phyloP scores from a whole-genome alignment of 2,329 filamentous ascomycete species.

The Paraconiothyrium brasiliense region DNA sequence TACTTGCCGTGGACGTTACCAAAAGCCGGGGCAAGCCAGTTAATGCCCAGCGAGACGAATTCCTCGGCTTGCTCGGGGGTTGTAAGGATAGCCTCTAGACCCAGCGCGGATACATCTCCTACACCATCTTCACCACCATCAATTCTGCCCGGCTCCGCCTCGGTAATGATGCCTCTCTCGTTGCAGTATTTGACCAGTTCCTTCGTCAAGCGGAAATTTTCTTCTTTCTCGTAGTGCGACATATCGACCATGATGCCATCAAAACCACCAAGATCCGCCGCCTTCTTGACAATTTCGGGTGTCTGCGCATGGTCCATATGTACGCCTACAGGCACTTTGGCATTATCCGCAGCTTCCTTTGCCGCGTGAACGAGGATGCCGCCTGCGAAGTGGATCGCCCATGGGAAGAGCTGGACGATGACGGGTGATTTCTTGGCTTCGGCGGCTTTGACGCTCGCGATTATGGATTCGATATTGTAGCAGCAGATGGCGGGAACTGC shows the following conservation, averaged over 20 bases:
- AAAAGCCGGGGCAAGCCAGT: conserved; percentile 78
- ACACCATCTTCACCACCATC: conserved; percentile 80
- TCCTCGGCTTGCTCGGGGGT: conserved; percentile 74
- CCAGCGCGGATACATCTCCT: conserved; percentile 67
- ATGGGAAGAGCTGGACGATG: conserved; percentile 79
- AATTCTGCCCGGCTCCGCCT: conserved; percentile 76
- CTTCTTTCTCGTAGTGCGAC: conserved; percentile 75
- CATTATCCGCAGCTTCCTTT: conserved; percentile 52
- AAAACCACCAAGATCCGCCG: conserved; percentile 59
- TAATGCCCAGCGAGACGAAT: conserved; percentile 76
- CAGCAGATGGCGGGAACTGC: conserved; percentile 69
- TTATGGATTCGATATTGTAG: conserved; percentile 76
- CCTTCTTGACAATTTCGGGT: conserved; percentile 68
- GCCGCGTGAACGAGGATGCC: conserved; percentile 56
- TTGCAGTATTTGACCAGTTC: conserved; percentile 72
- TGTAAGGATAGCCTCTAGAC: conserved; percentile 69
- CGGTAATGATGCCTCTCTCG: conserved; percentile 71
- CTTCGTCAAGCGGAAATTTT: conserved; percentile 72
- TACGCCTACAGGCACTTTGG: conserved; percentile 66
- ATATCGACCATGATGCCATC: conserved; percentile 68
- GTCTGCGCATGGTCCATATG: conserved; percentile 75
- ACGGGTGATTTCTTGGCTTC: conserved; percentile 72
- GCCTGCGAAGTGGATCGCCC: conserved; percentile 74
- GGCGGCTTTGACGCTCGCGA: conserved; percentile 74
- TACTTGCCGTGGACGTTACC: conserved; percentile 81